These are phyloP conservation scores for Quercus wislizeni DNA, from an alignment of 306 rosid species.

Conservation along the genomic window DNA sequence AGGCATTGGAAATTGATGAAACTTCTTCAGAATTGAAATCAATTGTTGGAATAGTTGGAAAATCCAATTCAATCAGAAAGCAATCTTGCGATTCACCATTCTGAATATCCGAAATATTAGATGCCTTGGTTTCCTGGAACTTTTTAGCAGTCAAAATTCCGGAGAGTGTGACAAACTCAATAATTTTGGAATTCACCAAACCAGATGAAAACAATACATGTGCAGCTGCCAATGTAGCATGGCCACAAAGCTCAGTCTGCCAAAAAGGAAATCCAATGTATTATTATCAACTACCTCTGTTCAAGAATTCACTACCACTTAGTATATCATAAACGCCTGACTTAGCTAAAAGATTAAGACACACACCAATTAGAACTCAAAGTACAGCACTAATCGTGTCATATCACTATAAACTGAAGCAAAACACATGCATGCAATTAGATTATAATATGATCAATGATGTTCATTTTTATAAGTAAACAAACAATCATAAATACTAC, in stretches of 20 bases:
- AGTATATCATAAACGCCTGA: neutral
- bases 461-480: neutral
- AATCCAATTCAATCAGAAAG: constrained; percentile 46
- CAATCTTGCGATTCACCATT: constrained; percentile 20
- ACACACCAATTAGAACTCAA: neutral
- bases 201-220: constrained; percentile 51
- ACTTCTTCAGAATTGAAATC: constrained; percentile 37
- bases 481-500: neutral
- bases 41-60: constrained; percentile 34
- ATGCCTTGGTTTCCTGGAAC: constrained; percentile 12
- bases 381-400: neutral
- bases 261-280: neutral
- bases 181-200: constrained; percentile 30
- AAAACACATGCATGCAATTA: neutral
- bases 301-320: neutral
- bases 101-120: constrained; percentile 18
- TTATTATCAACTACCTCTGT: neutral
- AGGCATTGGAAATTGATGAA: constrained; percentile 38
- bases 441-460: neutral
- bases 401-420: neutral
- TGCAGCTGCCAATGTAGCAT: constrained; percentile 80
- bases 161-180: constrained; percentile 65
- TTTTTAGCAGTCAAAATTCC: constrained; percentile 55
- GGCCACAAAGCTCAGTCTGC: constrained; percentile 82
- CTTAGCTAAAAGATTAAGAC: neutral